Base-by-base conservation (phyloP, 2,329 filamentous ascomycete genomes). In the Sporothrix inflata region DNA sequence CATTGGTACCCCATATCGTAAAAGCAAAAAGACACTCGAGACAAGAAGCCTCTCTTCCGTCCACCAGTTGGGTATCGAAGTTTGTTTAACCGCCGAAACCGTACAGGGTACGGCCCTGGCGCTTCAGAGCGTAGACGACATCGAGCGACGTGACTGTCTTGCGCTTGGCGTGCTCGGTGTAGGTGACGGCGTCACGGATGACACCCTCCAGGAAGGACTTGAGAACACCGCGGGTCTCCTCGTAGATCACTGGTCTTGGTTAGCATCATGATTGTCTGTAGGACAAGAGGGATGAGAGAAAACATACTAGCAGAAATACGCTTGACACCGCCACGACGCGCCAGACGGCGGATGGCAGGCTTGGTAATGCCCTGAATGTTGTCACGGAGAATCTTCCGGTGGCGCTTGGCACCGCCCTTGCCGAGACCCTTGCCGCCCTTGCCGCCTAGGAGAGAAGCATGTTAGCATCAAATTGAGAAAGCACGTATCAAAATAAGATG, bases 351-450 rank as follows among this genome's bases (percentile, higher is more conserved):
- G 86, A 98, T 98, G 80, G 94, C 94, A 80, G 94, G 94, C 92
- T 98, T 98, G 82, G 94, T 98, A 83, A 98, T 98, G 87, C 94
- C 94, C 88, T 98, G 94, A 83, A 98, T 98, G 92, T 97, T 98
- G 92, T 97, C 94, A 86, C 94, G 94, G 85, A 98, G 90, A 88
- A 98, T 98, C 93, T 98, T 98, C 82, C 95, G 91, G 88, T 98
- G 94, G 86, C 94, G 94, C 92, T 98, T 98, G 86, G 95, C 95
- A 85, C 94, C 94, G 78, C 94, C 94, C 91, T 97, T 97, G 84
- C 94, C 94, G 85, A 97, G 94, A 84, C 94, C 94, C 91, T 97
- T 97, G 84, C 94, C 94, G 85, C 94, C 94, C 87, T 97, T 97
- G 84, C 94, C 94, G 84, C 93, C 93, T 96, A 79, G 12, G 24